Evolutionary conservation across 257 asterid genomes (phyloP).

Genomic region (Gentiana macrophylla): DNA sequence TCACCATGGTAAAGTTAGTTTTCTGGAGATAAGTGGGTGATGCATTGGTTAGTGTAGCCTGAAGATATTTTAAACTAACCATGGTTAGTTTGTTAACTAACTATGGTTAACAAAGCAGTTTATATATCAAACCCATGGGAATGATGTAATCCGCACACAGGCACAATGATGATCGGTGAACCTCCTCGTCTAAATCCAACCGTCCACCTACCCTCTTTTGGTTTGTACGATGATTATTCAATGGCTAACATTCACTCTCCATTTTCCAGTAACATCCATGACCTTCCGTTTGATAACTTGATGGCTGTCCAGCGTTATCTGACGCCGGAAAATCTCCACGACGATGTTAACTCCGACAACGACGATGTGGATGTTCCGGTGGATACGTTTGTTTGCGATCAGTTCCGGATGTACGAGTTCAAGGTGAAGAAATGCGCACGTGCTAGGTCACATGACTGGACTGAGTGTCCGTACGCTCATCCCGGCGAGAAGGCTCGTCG

Average conservation of each 20-base stretch:
- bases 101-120: slow-evolving; percentile 35
- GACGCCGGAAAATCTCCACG: slow-evolving; percentile 31
- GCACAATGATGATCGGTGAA: slow-evolving; percentile 32
- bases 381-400: slow-evolving; percentile 71
- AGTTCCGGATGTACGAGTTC: slow-evolving; percentile 78
- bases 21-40: neutral
- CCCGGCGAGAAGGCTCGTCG: slow-evolving; percentile 92
- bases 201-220: slow-evolving; percentile 65
- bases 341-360: slow-evolving; percentile 19
- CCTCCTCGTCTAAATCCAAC: slow-evolving; percentile 44
- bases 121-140: slow-evolving; percentile 22
- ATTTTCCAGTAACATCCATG: neutral
- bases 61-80: slow-evolving; percentile 16
- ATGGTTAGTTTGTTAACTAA: slow-evolving; percentile 22
- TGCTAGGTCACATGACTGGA: slow-evolving; percentile 83
- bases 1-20: too few species aligned
- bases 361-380: slow-evolving; percentile 57
- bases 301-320: slow-evolving; percentile 57
- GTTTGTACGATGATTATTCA: slow-evolving; percentile 35
- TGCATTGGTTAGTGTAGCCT: neutral
- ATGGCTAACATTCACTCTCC: slow-evolving; percentile 36
- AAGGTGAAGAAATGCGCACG: slow-evolving; percentile 68
- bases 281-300: slow-evolving; percentile 14
- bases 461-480: slow-evolving; percentile 85
- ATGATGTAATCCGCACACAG: neutral